Evolutionary conservation across 768 basidiomycete genomes (phyloP).

Genomic region (Cystofilobasidium bisporidii): DNA sequence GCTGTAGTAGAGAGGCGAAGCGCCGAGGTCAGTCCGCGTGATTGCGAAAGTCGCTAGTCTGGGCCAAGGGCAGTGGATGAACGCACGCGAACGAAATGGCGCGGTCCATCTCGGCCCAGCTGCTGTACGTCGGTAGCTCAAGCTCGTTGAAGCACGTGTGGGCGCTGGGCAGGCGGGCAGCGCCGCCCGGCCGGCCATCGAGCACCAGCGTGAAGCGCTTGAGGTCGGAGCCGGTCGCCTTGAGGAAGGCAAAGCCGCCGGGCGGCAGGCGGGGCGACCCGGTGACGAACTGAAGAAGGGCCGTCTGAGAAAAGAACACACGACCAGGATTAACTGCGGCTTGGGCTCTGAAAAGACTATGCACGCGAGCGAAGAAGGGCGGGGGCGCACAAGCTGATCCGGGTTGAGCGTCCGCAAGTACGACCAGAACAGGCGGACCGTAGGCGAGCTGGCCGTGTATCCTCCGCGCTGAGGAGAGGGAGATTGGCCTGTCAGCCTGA

Average conservation of each 20-base stretch:
- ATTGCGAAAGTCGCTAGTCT: too few species aligned
- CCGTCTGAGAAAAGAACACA: background rate
- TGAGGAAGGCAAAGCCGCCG: slow-evolving; percentile 15
- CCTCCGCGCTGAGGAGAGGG: background rate
- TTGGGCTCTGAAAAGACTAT: background rate
- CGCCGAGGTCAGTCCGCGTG: too few species aligned
- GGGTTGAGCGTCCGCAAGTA: slow-evolving; percentile 9
- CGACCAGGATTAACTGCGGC: background rate
- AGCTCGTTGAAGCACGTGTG: slow-evolving; percentile 22
- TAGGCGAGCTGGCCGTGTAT: background rate
- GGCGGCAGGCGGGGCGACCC: slow-evolving; percentile 13
- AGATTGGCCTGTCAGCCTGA: background rate
- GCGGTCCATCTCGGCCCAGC: slow-evolving; percentile 13
- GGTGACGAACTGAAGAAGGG: slow-evolving; percentile 10
- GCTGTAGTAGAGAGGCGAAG: too few species aligned
- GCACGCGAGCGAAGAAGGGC: background rate
- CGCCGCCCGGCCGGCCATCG: background rate
- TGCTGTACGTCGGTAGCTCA: slow-evolving; percentile 5
- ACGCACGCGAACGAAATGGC: slow-evolving; percentile 11
- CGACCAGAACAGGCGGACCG: slow-evolving; percentile 10
- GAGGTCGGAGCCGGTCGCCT: background rate
- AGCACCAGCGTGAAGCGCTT: slow-evolving; percentile 9
- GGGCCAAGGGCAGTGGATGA: background rate
- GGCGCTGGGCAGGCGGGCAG: slow-evolving; percentile 4
- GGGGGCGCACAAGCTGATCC: slow-evolving; percentile 6